Conservation (phyloP, 1,139 yeast genomes). For the Sugiyamaella castrensis region DNA sequence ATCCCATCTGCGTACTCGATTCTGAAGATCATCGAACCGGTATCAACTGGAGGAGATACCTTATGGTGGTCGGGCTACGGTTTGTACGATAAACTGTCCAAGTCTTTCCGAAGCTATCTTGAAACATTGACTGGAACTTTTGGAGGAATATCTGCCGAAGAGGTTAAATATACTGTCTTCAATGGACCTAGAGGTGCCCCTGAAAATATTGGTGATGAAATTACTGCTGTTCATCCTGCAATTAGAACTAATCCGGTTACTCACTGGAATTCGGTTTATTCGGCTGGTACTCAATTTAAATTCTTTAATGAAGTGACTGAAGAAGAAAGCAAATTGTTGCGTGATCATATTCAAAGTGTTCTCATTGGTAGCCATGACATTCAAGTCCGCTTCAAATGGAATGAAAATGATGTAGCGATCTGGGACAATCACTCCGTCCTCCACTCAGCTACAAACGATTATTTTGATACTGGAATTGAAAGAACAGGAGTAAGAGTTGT, state of each 20-base stretch:
- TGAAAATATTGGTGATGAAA: conserved; percentile 33
- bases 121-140: conserved; percentile 38
- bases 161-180: conserved; percentile 26
- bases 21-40: conserved; percentile 44
- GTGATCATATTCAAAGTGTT: conserved; percentile 16
- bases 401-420: conserved; percentile 52
- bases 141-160: conserved; percentile 31
- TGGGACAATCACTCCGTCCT: conserved; percentile 37
- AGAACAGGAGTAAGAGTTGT: conserved; percentile 31
- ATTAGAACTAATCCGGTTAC: conserved; percentile 50
- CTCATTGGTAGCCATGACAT: conserved; percentile 19
- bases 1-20: conserved; percentile 46
- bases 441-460: conserved; percentile 29
- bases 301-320: conserved; percentile 42
- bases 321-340: conserved; percentile 33
- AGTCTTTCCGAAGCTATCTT: conserved; percentile 42
- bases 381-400: conserved; percentile 51
- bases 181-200: conserved; percentile 37
- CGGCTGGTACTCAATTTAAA: conserved; percentile 42
- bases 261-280: conserved; percentile 46
- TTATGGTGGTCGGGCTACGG: conserved; percentile 48
- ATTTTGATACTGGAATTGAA: conserved; percentile 5
- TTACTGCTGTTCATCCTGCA: conserved; percentile 42
- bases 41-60: conserved; percentile 48
- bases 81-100: conserved; percentile 47